Evolutionary conservation across 2,329 filamentous ascomycete genomes (phyloP).

Genomic region (Graphilbum sp.): DNA sequence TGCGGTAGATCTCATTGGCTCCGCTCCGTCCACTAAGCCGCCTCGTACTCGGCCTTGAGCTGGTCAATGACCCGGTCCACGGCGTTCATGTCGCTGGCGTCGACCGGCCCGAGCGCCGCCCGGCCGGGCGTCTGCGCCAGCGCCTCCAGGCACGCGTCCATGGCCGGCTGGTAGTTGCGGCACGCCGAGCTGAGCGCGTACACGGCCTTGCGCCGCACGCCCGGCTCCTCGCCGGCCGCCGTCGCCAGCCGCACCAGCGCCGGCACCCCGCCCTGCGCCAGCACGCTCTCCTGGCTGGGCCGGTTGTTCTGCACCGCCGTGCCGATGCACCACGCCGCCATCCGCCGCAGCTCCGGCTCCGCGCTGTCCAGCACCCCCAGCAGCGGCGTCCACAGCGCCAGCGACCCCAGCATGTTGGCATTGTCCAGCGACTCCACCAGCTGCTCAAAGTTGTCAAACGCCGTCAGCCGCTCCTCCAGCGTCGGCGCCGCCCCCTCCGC

Average conservation of each 20-base stretch:
- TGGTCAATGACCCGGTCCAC: slow-evolving; percentile 59
- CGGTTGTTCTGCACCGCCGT: slow-evolving; percentile 95
- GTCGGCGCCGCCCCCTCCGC: not conserved
- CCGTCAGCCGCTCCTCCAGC: slow-evolving; percentile 61
- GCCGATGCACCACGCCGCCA: slow-evolving; percentile 88
- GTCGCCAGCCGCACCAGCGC: slow-evolving; percentile 50
- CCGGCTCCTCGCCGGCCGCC: slow-evolving; percentile 34
- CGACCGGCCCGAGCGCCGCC: slow-evolving; percentile 36
- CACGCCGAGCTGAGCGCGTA: slow-evolving; percentile 76
- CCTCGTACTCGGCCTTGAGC: slow-evolving; percentile 30
- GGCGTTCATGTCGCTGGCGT: slow-evolving; percentile 75
- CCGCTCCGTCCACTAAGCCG: too few relatives aligned
- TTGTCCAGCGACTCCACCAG: slow-evolving; percentile 89
- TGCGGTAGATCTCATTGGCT: not conserved
- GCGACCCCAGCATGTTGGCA: slow-evolving; percentile 74
- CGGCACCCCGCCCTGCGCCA: slow-evolving; percentile 50
- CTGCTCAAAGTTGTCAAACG: slow-evolving; percentile 92
- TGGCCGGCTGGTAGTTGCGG: slow-evolving; percentile 76
- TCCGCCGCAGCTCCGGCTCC: slow-evolving; percentile 57
- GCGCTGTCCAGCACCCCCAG: slow-evolving; percentile 47
- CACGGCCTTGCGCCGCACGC: slow-evolving; percentile 68
- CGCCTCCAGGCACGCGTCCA: slow-evolving; percentile 51
- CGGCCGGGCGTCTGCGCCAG: slow-evolving; percentile 39
- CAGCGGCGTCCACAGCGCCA: slow-evolving; percentile 71
- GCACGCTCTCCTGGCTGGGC: slow-evolving; percentile 58